These are phyloP conservation scores for Trichoderma hamatum DNA, from an alignment of 2,329 filamentous ascomycete species.

Conservation along the genomic window DNA sequence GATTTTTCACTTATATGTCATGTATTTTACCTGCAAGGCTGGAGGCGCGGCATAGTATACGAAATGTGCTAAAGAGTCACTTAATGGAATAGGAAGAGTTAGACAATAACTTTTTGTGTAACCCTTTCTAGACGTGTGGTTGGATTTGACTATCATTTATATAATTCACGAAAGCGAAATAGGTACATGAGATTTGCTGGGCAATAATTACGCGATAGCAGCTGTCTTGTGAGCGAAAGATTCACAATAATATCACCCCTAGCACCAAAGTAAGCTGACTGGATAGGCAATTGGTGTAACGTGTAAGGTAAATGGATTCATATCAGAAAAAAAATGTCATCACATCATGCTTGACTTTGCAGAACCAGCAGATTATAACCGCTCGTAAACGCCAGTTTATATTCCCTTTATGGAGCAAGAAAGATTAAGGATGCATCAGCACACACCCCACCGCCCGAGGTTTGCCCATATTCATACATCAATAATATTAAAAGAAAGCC, in stretches of 20 bases:
- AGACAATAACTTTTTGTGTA: background rate
- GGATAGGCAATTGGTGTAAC: background rate
- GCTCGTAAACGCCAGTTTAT: slow-evolving; percentile 27
- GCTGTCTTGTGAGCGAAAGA: background rate
- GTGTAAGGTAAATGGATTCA: background rate
- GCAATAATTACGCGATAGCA: background rate
- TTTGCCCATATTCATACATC: slow-evolving; percentile 41
- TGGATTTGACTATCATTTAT: background rate
- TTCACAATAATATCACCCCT: background rate
- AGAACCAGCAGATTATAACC: slow-evolving; percentile 1
- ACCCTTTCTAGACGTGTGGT: background rate
- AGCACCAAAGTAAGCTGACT: background rate
- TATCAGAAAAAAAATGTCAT: background rate
- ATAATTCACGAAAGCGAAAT: background rate
- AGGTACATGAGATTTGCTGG: background rate
- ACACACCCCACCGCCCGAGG: slow-evolving; percentile 30
- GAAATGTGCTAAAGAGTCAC: background rate
- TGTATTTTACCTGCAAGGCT: background rate
- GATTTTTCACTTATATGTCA: background rate
- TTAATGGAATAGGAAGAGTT: background rate
- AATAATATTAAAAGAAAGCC: slow-evolving; percentile 35
- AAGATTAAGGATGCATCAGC: slow-evolving; percentile 34
- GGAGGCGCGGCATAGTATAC: background rate
- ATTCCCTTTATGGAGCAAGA: slow-evolving; percentile 27
- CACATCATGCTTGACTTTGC: background rate